phyloP scores from a whole-genome alignment of 345 rosid genomes.

The Rhizophora apiculata region DNA sequence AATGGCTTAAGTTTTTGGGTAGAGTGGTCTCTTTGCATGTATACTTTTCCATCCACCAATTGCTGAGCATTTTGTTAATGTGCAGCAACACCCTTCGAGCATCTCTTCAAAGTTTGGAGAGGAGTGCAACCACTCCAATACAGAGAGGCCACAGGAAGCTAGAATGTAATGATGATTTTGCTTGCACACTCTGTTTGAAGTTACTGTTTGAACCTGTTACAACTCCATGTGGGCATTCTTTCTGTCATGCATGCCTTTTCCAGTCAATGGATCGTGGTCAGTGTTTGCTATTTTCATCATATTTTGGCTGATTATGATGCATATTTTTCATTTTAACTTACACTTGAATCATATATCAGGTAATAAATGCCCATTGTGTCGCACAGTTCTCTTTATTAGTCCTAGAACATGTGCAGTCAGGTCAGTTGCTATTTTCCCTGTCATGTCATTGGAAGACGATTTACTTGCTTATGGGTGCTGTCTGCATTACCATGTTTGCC shows the following conservation, averaged over 20 bases:
- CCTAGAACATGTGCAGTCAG: constrained; percentile 84
- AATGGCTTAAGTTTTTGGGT: too few species aligned
- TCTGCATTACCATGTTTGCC: constrained; percentile 5
- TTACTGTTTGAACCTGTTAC: constrained; percentile 83
- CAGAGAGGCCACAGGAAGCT: constrained; percentile 44
- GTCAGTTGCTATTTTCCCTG: constrained; percentile 31
- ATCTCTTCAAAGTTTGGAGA: constrained; percentile 65
- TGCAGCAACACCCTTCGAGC: constrained; percentile 76
- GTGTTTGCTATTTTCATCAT: constrained; percentile 25
- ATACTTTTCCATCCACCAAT: neutral
- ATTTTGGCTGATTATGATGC: constrained; percentile 3
- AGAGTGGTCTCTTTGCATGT: too few species aligned
- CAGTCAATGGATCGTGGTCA: constrained; percentile 92
- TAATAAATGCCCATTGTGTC: constrained; percentile 93
- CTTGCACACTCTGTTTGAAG: constrained; percentile 89
- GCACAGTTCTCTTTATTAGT: constrained; percentile 79
- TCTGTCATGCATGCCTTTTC: constrained; percentile 83
- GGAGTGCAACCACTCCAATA: constrained; percentile 26
- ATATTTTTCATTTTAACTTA: constrained; percentile 16
- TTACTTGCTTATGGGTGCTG: neutral
- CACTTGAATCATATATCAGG: constrained; percentile 41
- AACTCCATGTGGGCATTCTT: constrained; percentile 96
- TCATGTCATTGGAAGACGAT: neutral
- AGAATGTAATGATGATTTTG: constrained; percentile 80
- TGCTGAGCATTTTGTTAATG: constrained; percentile 31